Evolutionary conservation across 2,329 filamentous ascomycete genomes (phyloP), one percentile per base, ranked within the genome.

Genomic region (Fusarium piperis): DNA sequence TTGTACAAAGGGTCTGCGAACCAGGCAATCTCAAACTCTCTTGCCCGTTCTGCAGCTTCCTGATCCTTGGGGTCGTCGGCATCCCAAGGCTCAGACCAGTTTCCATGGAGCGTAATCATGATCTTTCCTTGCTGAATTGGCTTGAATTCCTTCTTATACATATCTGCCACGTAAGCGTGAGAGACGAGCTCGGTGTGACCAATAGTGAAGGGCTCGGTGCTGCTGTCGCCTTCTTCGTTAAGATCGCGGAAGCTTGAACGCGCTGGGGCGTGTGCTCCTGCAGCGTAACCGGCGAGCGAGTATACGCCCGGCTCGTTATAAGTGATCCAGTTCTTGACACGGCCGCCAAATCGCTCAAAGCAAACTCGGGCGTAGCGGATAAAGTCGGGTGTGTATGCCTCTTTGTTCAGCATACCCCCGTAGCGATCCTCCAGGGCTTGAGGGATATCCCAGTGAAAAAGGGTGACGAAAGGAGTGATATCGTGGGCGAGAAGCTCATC

Each of bases 401-500:
- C 71, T 23, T 75, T 74, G 59, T 74, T 23, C 4, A 75, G 33
- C 57, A 75, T 72, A 28, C 73, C 70, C 1, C 72, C 71, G 3
- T 75, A 75, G 1, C 73, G 72, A 28, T 75, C 72, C 36, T 73
- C 68, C 6, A 75, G 51, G 0, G 63, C 46, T 20, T 75, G 73
- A 11, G 90, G 90, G 1, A 89, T 83, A 78, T 92, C 90, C 89
- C 89, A 91, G 74, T 92, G 90, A 78, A 88, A 91, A 4, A 92
- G 82, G 1, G 90, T 92, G 59, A 91, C 82, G 72, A 91, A 85
- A 0, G 90, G 89, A 11, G 84, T 85, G 71, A 91, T 90, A 44
- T 83, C 86, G 33, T 88, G 88, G 2, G 62, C 48, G 11, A 76
- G 48, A 11, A 91, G 82, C 75, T 90, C 88, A 71, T 91, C 87